These are phyloP conservation scores for Trichophyton mentagrophytes DNA, from an alignment of 2,329 filamentous ascomycete genomes.

Conservation along the genomic window DNA sequence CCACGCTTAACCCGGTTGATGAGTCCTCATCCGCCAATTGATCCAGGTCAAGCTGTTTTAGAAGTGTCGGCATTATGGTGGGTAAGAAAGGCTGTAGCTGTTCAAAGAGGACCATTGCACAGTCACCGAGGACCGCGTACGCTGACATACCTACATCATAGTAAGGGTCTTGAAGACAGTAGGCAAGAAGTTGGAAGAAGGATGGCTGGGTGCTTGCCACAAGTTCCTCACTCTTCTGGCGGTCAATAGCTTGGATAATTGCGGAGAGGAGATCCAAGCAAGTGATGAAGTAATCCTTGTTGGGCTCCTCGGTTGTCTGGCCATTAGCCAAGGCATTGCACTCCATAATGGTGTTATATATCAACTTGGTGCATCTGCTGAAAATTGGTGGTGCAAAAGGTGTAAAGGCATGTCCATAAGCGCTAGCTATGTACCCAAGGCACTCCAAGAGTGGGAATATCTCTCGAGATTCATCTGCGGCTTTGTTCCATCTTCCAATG, in stretches of 20 bases:
- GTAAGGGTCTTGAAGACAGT: conserved; percentile 82
- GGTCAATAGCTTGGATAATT: conserved; percentile 77
- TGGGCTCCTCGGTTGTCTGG: conserved; percentile 58
- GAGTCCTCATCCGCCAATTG: conserved; percentile 64
- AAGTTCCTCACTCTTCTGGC: conserved; percentile 59
- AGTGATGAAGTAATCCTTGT: conserved; percentile 95
- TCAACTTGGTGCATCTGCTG: conserved; percentile 73
- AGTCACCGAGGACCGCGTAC: conserved; percentile 88
- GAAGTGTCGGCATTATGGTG: conserved; percentile 61
- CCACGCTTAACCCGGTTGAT: conserved; percentile 75
- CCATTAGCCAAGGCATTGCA: conserved; percentile 58
- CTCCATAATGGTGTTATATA: conserved; percentile 81
- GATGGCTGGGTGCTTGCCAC: conserved; percentile 62
- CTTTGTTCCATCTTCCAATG: conserved; percentile 73
- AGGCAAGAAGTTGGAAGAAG: conserved; percentile 79
- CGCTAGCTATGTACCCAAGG: conserved; percentile 81
- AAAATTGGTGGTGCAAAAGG: conserved; percentile 83
- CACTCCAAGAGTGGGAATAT: conserved; percentile 94
- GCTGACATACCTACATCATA: conserved; percentile 94
- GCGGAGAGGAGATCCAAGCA: conserved; percentile 86
- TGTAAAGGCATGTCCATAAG: conserved; percentile 67
- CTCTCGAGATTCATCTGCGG: conserved; percentile 79
- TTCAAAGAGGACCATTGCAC: conserved; percentile 79
- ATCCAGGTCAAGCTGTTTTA: conserved; percentile 76
- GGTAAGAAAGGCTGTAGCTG: conserved; percentile 64